phyloP scores from a whole-genome alignment of 495 filamentous ascomycete genomes.

The Aspergillus bertholletiae region DNA sequence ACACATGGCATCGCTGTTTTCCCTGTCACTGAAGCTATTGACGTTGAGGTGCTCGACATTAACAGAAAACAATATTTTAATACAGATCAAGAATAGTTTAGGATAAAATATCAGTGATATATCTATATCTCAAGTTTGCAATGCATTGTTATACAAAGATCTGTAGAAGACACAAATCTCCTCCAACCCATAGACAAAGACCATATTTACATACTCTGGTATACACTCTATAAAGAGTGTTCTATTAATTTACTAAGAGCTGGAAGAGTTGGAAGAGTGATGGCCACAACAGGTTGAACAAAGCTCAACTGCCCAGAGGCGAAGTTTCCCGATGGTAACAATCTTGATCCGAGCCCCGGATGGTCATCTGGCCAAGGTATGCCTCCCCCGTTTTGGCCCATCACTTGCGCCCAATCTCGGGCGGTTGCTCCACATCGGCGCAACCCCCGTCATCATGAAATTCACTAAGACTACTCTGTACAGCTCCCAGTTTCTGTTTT shows the following conservation, averaged over 20 bases:
- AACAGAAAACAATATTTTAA: no score
- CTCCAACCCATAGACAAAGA: no score
- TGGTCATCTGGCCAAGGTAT: slow-evolving; percentile 21
- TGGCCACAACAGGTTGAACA: neutral
- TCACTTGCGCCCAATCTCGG: slow-evolving; percentile 18
- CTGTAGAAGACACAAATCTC: no score
- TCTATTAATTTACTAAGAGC: neutral
- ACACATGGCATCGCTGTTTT: slow-evolving; percentile 11
- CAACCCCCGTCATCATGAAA: slow-evolving; percentile 17
- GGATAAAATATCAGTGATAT: neutral
- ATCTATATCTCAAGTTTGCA: no score
- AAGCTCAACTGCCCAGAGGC: neutral
- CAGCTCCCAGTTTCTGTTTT: neutral
- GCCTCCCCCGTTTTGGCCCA: neutral
- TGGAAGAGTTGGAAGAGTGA: neutral
- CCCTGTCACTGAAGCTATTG: slow-evolving; percentile 15
- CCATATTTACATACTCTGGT: no score
- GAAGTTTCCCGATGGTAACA: neutral
- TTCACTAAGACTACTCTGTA: slow-evolving; percentile 1
- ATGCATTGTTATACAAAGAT: no score
- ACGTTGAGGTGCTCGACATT: no score
- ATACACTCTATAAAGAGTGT: no score
- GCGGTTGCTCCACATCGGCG: slow-evolving; percentile 20
- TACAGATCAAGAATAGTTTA: no score
- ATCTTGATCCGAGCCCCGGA: slow-evolving; percentile 10